Evolutionary conservation across 176 grass and related monocot genomes (phyloP).

Genomic region (Cenchrus americanus): DNA sequence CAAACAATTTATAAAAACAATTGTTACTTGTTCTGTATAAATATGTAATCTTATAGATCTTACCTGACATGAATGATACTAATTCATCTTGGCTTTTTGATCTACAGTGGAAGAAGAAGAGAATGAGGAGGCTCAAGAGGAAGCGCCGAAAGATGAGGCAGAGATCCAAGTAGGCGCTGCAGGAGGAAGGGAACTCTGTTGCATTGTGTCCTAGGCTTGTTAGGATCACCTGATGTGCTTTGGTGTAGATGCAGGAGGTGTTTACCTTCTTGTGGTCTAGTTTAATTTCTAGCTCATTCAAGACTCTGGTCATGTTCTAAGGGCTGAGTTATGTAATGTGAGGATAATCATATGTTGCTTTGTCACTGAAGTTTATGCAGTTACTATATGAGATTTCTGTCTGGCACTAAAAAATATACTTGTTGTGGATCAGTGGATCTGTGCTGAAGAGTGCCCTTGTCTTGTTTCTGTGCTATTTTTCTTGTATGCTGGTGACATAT

Average conservation of each 20-base stretch:
- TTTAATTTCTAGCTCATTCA: background rate
- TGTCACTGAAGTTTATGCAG: constrained; percentile 18
- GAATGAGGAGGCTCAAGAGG: constrained; percentile 91
- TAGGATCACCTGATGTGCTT: background rate
- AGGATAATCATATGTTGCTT: constrained; percentile 16
- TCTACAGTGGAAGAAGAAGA: constrained; percentile 91
- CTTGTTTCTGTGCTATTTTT: too few relatives aligned
- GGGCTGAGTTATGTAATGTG: constrained; percentile 26
- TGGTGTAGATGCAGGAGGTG: background rate
- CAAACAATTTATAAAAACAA: background rate
- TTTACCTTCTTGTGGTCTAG: background rate
- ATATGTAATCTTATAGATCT: too few relatives aligned
- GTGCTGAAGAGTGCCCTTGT: too few relatives aligned
- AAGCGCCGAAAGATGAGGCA: constrained; percentile 95
- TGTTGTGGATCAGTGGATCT: background rate
- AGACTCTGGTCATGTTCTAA: background rate
- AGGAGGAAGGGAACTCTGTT: background rate
- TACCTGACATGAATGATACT: background rate
- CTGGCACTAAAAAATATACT: background rate
- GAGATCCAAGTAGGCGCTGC: constrained; percentile 61
- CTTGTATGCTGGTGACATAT: too few relatives aligned
- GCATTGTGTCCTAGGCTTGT: background rate
- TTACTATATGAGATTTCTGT: background rate
- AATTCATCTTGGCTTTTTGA: background rate
- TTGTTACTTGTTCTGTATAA: too few relatives aligned